phyloP scores from a whole-genome alignment of 495 filamentous ascomycete genomes.

The Daldinia loculata region DNA sequence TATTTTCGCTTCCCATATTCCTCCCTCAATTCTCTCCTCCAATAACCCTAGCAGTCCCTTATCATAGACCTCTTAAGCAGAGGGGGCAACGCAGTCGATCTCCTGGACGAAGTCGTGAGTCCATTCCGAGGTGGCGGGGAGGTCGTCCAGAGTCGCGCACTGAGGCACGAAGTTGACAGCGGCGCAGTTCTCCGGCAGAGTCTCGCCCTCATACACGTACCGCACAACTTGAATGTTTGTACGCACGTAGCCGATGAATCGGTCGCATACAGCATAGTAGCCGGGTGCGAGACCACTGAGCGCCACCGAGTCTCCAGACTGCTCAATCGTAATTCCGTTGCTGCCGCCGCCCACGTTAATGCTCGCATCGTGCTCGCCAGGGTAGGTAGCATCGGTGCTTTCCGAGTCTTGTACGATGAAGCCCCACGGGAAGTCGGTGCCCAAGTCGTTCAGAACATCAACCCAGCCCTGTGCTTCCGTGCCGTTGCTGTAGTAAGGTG shows the following conservation, averaged over 20 bases:
- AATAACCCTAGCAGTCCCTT: too few relatives aligned
- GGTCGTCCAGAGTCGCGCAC: conserved; percentile 17
- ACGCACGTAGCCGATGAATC: conserved; percentile 16
- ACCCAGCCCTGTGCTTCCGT: conserved; percentile 1
- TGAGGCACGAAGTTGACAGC: conserved; percentile 14
- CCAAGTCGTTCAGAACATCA: conserved; percentile 31
- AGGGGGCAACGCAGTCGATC: conserved; percentile 18
- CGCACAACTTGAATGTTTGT: conserved; percentile 15
- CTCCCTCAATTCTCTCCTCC: not conserved
- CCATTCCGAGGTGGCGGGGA: conserved; percentile 11
- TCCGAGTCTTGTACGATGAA: conserved; percentile 25
- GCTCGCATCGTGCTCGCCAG: conserved; percentile 33
- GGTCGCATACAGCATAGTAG: conserved; percentile 18
- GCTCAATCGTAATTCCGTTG: conserved; percentile 13
- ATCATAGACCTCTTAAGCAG: not conserved
- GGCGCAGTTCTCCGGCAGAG: conserved; percentile 18
- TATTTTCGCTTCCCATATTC: not conserved
- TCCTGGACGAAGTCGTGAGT: conserved; percentile 36
- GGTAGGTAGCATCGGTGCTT: conserved; percentile 16
- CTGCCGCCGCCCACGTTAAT: conserved; percentile 28
- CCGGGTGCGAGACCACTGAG: conserved; percentile 17
- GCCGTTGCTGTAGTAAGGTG: conserved; percentile 43
- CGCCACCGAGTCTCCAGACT: not conserved
- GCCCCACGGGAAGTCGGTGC: conserved; percentile 34
- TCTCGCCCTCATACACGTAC: conserved; percentile 36